phyloP scores from a whole-genome alignment of 139 green algal species.

The Ettlia oleoabundans region DNA sequence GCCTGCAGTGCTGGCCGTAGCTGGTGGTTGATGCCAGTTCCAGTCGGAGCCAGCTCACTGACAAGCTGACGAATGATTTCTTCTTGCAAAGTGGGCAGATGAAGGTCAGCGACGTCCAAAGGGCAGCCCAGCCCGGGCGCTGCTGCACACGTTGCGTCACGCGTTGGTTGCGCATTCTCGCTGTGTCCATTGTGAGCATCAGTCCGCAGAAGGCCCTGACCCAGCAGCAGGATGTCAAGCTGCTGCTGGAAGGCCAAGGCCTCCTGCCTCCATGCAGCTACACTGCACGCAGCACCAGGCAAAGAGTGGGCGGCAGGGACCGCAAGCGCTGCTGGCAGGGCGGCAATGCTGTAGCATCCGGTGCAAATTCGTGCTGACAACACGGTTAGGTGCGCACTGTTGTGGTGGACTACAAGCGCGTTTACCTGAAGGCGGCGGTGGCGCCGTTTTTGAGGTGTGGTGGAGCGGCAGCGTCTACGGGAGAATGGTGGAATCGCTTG shows the following conservation, averaged over 20 bases:
- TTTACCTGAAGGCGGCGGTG: constrained; percentile 1
- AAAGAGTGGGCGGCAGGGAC: not conserved
- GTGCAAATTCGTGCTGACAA: too few relatives aligned
- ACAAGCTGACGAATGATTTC: constrained; percentile 2
- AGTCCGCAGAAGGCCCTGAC: too few relatives aligned
- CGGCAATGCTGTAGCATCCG: too few relatives aligned
- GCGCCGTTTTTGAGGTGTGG: not conserved
- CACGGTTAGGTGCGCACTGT: too few relatives aligned
- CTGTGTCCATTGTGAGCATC: too few relatives aligned
- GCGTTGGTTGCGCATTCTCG: too few relatives aligned
- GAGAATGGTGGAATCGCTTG: not conserved
- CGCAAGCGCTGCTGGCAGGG: too few relatives aligned
- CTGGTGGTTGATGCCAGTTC: not conserved
- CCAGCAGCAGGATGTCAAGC: constrained; percentile 7
- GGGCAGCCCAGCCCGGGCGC: too few relatives aligned
- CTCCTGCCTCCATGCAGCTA: constrained; percentile 7
- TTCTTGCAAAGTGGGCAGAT: constrained; percentile 12
- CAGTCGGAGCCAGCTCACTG: not conserved
- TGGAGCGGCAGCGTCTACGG: not conserved
- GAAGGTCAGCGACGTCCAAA: constrained; percentile 15
- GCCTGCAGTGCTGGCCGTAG: not conserved
- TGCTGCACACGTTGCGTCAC: too few relatives aligned
- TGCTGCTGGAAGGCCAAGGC: not conserved
- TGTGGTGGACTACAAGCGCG: too few relatives aligned
- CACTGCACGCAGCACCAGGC: not conserved